These are phyloP conservation scores for Stygiomarasmius scandens DNA, from an alignment of 1,284 basidiomycete species.

Conservation along the genomic window DNA sequence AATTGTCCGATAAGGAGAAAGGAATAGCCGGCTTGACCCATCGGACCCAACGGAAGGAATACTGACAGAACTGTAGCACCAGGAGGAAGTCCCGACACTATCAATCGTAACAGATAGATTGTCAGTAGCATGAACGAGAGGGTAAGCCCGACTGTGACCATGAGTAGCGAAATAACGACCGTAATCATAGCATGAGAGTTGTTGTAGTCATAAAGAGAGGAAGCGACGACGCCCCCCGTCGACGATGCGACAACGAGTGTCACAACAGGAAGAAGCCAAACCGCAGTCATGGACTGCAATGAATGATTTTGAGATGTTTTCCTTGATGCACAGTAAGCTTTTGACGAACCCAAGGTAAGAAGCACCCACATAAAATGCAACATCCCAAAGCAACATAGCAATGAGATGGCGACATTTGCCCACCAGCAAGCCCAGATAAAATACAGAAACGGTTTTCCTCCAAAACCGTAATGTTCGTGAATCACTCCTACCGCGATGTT, in stretches of 20 bases:
- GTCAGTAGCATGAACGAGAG: constrained; percentile 58
- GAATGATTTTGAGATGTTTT: constrained; percentile 64
- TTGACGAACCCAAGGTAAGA: not conserved
- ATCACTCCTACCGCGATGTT: constrained; percentile 49
- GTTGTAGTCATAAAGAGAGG: constrained; percentile 47
- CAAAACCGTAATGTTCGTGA: constrained; percentile 46
- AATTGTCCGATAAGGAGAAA: constrained; percentile 48
- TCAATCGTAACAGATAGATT: constrained; percentile 49
- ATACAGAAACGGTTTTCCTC: constrained; percentile 58
- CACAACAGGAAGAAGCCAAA: constrained; percentile 76
- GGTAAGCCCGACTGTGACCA: constrained; percentile 62
- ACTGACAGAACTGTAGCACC: constrained; percentile 56
- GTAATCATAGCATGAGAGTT: constrained; percentile 57
- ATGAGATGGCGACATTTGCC: constrained; percentile 62
- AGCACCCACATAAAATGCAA: constrained; percentile 64
- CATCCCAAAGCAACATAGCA: constrained; percentile 64
- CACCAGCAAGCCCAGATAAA: constrained; percentile 77
- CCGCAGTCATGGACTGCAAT: constrained; percentile 56
- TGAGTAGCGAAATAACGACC: constrained; percentile 49
- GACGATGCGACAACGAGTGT: constrained; percentile 71
- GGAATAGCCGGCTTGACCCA: constrained; percentile 62
- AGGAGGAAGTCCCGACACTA: constrained; percentile 49
- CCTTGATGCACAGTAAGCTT: constrained; percentile 37
- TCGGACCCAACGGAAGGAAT: constrained; percentile 60
- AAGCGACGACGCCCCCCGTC: constrained; percentile 62